Evolutionary conservation across 2,329 filamentous ascomycete genomes (phyloP).

Genomic region (Ophiostoma quercus): DNA sequence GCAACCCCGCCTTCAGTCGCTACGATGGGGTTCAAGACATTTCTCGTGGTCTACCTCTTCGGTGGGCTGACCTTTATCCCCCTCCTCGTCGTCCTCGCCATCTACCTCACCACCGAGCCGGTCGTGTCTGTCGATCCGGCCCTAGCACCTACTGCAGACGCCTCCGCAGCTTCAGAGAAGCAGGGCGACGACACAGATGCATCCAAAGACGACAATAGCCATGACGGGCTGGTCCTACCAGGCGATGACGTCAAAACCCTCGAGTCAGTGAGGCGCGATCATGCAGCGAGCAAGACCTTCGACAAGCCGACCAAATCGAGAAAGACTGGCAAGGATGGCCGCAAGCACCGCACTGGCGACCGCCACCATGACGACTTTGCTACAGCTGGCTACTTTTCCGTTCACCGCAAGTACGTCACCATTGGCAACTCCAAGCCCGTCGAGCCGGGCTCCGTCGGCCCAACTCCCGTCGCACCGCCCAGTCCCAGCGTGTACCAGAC

Average conservation of each 20-base stretch:
- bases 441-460: conserved; percentile 69
- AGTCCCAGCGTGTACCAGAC: conserved; percentile 95
- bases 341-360: conserved; percentile 49
- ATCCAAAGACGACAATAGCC: conserved; percentile 9
- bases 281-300: conserved; percentile 22
- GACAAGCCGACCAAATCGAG: conserved; percentile 37
- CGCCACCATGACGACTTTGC: conserved; percentile 67
- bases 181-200: background rate
- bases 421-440: conserved; percentile 90
- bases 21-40: conserved; percentile 50
- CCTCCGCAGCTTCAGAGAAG: conserved; percentile 32
- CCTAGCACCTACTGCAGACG: background rate
- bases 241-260: conserved; percentile 62
- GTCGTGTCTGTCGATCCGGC: conserved; percentile 48
- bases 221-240: conserved; percentile 44
- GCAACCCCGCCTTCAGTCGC: background rate
- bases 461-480: conserved; percentile 65
- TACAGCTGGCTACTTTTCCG: conserved; percentile 81
- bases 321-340: conserved; percentile 36
- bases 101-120: conserved; percentile 61
- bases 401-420: conserved; percentile 86
- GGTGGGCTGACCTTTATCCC: conserved; percentile 87
- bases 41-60: conserved; percentile 72
- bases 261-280: conserved; percentile 36
- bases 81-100: conserved; percentile 51